phyloP scores from a whole-genome alignment of 2,329 filamentous ascomycete genomes.

The Penicillium sp. region DNA sequence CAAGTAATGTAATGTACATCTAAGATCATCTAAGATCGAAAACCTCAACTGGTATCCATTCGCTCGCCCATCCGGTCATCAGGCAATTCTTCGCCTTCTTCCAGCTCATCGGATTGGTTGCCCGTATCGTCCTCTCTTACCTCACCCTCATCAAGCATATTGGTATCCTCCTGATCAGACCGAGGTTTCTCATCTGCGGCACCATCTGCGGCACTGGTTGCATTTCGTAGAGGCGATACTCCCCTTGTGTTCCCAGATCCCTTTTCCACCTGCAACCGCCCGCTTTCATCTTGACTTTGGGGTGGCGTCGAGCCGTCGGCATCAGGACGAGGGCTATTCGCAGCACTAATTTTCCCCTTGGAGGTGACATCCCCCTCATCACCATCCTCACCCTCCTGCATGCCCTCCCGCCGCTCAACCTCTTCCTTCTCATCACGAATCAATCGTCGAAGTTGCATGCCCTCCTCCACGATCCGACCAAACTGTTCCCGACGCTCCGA shows the following conservation, averaged over 20 bases:
- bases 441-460: constrained; percentile 79
- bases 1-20: constrained; percentile 25
- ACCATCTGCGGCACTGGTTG: constrained; percentile 41
- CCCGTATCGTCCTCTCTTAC: constrained; percentile 41
- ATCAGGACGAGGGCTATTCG: constrained; percentile 55
- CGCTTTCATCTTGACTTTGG: constrained; percentile 39
- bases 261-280: constrained; percentile 38
- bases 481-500: constrained; percentile 84
- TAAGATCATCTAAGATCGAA: constrained; percentile 9
- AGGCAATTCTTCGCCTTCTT: constrained; percentile 55
- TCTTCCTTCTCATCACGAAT: constrained; percentile 97
- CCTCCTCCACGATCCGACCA: constrained; percentile 85
- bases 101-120: constrained; percentile 48
- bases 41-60: constrained; percentile 65
- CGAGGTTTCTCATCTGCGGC: constrained; percentile 42
- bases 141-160: constrained; percentile 61
- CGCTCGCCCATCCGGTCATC: constrained; percentile 56
- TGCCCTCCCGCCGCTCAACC: constrained; percentile 83
- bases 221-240: constrained; percentile 45
- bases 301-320: constrained; percentile 49
- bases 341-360: constrained; percentile 52
- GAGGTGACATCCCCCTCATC: constrained; percentile 57
- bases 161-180: constrained; percentile 59
- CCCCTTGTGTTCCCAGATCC: constrained; percentile 32
- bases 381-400: constrained; percentile 66